Conservation (phyloP, 192 early-diverging fungal species). For the Coemansia sp. region DNA sequence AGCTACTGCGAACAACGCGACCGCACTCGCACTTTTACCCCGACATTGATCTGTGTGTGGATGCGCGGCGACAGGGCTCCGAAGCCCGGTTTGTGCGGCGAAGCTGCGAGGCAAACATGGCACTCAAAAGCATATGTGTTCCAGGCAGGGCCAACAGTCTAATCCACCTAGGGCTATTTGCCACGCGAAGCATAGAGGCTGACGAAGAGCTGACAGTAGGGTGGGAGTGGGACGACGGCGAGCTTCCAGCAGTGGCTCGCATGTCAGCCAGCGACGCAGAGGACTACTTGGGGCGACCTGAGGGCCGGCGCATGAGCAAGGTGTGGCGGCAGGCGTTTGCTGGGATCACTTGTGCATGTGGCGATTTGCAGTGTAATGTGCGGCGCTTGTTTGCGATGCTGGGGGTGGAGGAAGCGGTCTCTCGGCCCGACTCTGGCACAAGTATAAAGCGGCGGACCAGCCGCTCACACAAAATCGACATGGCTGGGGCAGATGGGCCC, state of each 20-base stretch:
- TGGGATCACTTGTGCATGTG: constrained; percentile 42
- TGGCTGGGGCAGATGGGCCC: neutral
- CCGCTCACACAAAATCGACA: constrained; percentile 11
- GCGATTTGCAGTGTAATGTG: constrained; percentile 28
- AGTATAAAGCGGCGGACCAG: constrained; percentile 30
- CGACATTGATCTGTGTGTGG: constrained; percentile 64
- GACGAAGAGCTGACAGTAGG: constrained; percentile 69
- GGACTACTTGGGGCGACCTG: constrained; percentile 44
- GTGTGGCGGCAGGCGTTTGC: constrained; percentile 55
- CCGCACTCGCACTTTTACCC: constrained; percentile 68
- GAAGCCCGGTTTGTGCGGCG: constrained; percentile 66
- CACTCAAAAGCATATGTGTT: constrained; percentile 59
- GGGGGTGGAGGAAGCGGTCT: constrained; percentile 33
- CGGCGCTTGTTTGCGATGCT: constrained; percentile 45
- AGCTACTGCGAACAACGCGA: constrained; percentile 60
- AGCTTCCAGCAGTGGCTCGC: constrained; percentile 41
- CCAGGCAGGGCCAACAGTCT: constrained; percentile 46
- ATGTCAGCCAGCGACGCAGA: constrained; percentile 35
- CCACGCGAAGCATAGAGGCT: constrained; percentile 55
- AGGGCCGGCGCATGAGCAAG: constrained; percentile 53
- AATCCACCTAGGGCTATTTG: constrained; percentile 68
- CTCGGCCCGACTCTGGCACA: constrained; percentile 7
- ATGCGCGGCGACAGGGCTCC: constrained; percentile 66
- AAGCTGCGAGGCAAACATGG: constrained; percentile 67
- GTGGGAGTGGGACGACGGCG: constrained; percentile 67